phyloP scores from a whole-genome alignment of 73 alveolate species.

The Symbiodinium pilosum region DNA sequence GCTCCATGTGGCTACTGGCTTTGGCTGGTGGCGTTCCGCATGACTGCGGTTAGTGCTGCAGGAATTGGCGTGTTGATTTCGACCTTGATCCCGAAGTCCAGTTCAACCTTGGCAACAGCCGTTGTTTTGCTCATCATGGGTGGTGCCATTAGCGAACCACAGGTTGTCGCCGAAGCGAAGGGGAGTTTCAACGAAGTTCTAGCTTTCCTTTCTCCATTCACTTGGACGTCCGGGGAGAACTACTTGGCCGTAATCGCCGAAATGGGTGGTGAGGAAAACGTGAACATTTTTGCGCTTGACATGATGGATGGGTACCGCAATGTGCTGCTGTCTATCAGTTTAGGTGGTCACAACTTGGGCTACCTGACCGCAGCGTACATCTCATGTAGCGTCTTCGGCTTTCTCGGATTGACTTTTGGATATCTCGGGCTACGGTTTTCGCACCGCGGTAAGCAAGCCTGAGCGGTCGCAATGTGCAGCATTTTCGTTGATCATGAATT shows the following conservation, averaged over 20 bases:
- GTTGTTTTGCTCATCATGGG: constrained; percentile 49
- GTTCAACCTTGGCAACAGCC: constrained; percentile 67
- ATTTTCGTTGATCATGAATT: not conserved
- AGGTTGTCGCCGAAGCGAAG: constrained; percentile 11
- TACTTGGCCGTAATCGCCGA: constrained; percentile 51
- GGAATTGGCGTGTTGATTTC: constrained; percentile 70
- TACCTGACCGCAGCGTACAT: constrained; percentile 60
- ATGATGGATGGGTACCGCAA: constrained; percentile 75
- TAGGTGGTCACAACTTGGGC: constrained; percentile 28
- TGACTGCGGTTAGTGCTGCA: constrained; percentile 62
- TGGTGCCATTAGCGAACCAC: constrained; percentile 84
- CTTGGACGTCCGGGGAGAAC: constrained; percentile 83
- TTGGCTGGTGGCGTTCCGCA: constrained; percentile 84
- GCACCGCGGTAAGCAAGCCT: constrained; percentile 79
- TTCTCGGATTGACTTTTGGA: constrained; percentile 57
- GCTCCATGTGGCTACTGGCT: constrained; percentile 77
- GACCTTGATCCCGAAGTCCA: constrained; percentile 65
- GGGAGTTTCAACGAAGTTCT: not conserved
- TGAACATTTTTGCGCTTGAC: constrained; percentile 24
- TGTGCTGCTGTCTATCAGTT: not conserved
- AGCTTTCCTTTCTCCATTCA: constrained; percentile 55
- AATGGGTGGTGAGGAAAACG: constrained; percentile 46
- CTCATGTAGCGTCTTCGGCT: constrained; percentile 51
- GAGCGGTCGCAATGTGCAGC: not conserved
- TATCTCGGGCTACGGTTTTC: constrained; percentile 79